phyloP scores from a whole-genome alignment of 2,329 filamentous ascomycete species.

The Xylogone sp. region DNA sequence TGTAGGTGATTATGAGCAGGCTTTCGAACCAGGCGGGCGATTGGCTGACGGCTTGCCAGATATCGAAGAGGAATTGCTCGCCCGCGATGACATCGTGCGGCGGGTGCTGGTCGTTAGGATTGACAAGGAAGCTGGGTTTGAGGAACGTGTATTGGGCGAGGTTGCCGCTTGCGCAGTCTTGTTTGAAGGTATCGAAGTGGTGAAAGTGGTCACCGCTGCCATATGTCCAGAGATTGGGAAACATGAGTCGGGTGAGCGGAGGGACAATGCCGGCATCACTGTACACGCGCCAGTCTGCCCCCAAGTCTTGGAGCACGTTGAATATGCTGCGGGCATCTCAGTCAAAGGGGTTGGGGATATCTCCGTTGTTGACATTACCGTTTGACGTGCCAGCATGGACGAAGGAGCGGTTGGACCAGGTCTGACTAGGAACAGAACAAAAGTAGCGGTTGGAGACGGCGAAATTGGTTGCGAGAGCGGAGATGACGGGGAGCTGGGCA shows the following conservation, averaged over 20 bases:
- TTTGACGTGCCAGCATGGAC: not conserved
- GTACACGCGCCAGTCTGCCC: not conserved
- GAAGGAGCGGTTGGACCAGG: not conserved
- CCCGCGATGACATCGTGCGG: slow-evolving; percentile 18
- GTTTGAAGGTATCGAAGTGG: slow-evolving; percentile 40
- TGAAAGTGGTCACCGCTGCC: not conserved
- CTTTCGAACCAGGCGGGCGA: slow-evolving; percentile 43
- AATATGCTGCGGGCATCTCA: not conserved
- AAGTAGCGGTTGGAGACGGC: not conserved
- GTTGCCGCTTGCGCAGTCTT: slow-evolving; percentile 42
- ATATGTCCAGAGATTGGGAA: too few relatives aligned
- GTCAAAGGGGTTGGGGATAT: not conserved
- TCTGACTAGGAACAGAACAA: not conserved
- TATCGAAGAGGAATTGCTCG: slow-evolving; percentile 35
- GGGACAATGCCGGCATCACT: too few relatives aligned
- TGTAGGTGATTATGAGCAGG: slow-evolving; percentile 42
- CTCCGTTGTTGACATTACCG: not conserved
- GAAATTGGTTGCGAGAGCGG: not conserved
- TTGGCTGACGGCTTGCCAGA: slow-evolving; percentile 38
- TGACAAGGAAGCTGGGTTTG: not conserved
- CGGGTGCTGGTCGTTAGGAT: not conserved
- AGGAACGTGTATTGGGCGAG: slow-evolving; percentile 31
- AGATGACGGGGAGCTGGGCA: not conserved
- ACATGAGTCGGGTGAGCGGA: too few relatives aligned
- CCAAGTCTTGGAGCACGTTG: not conserved